phyloP scores from a whole-genome alignment of 1,139 yeast genomes.

The Zygoascus meyerae region DNA sequence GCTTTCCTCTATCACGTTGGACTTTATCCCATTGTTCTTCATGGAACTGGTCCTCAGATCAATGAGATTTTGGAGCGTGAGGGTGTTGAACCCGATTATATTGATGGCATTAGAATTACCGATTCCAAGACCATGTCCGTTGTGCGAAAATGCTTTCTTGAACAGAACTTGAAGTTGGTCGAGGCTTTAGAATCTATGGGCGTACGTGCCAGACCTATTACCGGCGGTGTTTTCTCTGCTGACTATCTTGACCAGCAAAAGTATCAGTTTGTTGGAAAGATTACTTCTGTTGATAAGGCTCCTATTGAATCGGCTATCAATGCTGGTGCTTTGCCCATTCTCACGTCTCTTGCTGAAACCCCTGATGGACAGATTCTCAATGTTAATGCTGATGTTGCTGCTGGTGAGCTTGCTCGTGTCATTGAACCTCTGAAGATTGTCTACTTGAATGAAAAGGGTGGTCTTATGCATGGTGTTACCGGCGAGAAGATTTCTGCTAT shows the following conservation, averaged over 20 bases:
- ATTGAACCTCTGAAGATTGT: constrained; percentile 96
- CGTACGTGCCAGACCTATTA: constrained; percentile 96
- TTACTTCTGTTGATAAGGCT: constrained; percentile 77
- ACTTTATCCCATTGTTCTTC: constrained; percentile 89
- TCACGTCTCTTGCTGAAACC: constrained; percentile 95
- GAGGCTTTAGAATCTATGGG: constrained; percentile 96
- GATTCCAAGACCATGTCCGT: constrained; percentile 94
- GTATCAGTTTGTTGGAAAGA: constrained; percentile 88
- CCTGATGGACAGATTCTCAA: constrained; percentile 93
- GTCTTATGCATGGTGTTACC: constrained; percentile 85
- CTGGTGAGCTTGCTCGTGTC: constrained; percentile 94
- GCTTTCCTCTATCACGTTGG: constrained; percentile 98
- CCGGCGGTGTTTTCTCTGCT: constrained; percentile 96
- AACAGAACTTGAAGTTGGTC: constrained; percentile 88
- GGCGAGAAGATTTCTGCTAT: constrained; percentile 86
- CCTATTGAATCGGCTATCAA: constrained; percentile 93
- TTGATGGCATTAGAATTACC: constrained; percentile 94
- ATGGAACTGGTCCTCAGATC: constrained; percentile 99
- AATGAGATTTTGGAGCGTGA: constrained; percentile 87
- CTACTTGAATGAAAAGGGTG: constrained; percentile 95
- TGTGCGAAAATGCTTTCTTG: constrained; percentile 89
- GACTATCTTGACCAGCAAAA: constrained; percentile 85
- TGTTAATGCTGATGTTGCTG: constrained; percentile 98
- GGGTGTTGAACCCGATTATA: constrained; percentile 93
- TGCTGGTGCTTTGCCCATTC: constrained; percentile 93